A percentile compares a stretch with the other conserved stretches of the same genome.
These are phyloP conservation scores for Mycena polygramma DNA, from an alignment of 768 basidiomycete species.

Conservation along the genomic window DNA sequence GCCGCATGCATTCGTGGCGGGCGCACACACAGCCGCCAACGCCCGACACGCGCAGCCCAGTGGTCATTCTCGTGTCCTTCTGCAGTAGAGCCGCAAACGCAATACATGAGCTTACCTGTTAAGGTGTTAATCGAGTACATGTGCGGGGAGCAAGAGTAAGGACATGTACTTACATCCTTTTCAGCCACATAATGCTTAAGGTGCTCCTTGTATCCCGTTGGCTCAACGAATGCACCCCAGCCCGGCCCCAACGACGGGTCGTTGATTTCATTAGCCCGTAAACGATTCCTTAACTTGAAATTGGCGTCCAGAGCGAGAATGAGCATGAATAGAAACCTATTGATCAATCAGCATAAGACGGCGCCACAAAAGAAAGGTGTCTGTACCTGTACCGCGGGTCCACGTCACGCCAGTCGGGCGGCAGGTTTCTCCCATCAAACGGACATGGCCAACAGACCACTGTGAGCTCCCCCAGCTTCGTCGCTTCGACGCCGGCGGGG, in stretches of 20 bases:
- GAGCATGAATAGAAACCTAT: slow-evolving; percentile 30
- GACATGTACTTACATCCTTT: slow-evolving; percentile 11
- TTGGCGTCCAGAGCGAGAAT: slow-evolving; percentile 44
- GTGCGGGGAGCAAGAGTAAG: neutral
- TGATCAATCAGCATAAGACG: too few species aligned
- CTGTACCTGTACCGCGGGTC: neutral
- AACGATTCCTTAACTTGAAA: slow-evolving; percentile 40
- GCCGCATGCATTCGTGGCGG: slow-evolving; percentile 32
- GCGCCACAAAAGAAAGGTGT: too few species aligned
- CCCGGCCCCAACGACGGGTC: slow-evolving; percentile 1
- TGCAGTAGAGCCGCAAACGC: too few species aligned
- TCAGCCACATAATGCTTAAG: slow-evolving; percentile 19
- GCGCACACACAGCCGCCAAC: slow-evolving; percentile 34
- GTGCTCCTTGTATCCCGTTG: slow-evolving; percentile 11
- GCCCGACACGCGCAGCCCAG: slow-evolving; percentile 29
- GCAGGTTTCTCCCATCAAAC: slow-evolving; percentile 36
- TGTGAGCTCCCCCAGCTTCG: slow-evolving; percentile 24
- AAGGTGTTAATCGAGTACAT: neutral
- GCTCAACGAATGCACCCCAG: too few species aligned
- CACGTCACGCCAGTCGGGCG: slow-evolving; percentile 31
- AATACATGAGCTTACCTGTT: slow-evolving; percentile 35
- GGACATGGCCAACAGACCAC: too few species aligned
- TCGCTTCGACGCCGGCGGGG: slow-evolving; percentile 17
- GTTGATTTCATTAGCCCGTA: too few species aligned
- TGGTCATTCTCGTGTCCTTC: slow-evolving; percentile 32